Percentiles rank a stretch among this genome's conserved stretches.
Evolutionary conservation across 2,329 filamentous ascomycete species (phyloP).

Genomic region (Stagonosporopsis rhizophila): DNA sequence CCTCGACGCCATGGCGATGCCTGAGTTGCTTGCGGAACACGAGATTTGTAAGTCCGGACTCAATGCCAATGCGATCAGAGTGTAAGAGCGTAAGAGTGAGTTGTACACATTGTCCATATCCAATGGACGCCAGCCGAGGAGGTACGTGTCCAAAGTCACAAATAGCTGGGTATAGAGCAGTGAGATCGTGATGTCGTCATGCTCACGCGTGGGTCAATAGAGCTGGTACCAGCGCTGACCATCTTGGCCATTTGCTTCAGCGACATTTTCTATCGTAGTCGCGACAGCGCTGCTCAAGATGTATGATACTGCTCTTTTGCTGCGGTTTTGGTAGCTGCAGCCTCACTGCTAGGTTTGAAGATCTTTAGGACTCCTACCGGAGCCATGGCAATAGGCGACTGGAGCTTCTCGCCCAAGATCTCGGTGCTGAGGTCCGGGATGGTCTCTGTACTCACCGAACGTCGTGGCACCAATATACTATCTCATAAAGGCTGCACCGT

Average conservation of each 20-base stretch:
- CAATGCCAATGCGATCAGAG: slow-evolving; percentile 57
- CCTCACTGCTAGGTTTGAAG: slow-evolving; percentile 70
- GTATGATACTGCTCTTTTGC: slow-evolving; percentile 68
- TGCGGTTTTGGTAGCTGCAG: slow-evolving; percentile 66
- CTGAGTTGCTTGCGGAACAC: slow-evolving; percentile 67
- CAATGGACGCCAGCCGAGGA: slow-evolving; percentile 69
- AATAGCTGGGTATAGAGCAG: slow-evolving; percentile 70
- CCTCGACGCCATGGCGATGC: slow-evolving; percentile 48
- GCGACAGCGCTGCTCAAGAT: slow-evolving; percentile 69
- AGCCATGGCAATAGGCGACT: slow-evolving; percentile 65
- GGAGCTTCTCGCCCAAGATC: slow-evolving; percentile 52
- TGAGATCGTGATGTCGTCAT: slow-evolving; percentile 68
- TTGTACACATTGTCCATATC: slow-evolving; percentile 66
- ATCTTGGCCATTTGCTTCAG: slow-evolving; percentile 58
- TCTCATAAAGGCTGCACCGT: slow-evolving; percentile 33
- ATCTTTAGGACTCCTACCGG: slow-evolving; percentile 72
- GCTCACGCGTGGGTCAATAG: slow-evolving; percentile 71
- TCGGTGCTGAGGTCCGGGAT: slow-evolving; percentile 25
- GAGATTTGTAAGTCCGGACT: slow-evolving; percentile 71
- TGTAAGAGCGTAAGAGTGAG: slow-evolving; percentile 40
- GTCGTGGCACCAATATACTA: slow-evolving; percentile 33
- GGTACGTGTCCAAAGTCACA: slow-evolving; percentile 75
- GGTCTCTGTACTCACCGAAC: slow-evolving; percentile 20
- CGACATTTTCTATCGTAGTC: slow-evolving; percentile 69
- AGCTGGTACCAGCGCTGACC: slow-evolving; percentile 73